Base-by-base conservation (phyloP, 2,329 filamentous ascomycete genomes). In the Dothideomycetes sp. region DNA sequence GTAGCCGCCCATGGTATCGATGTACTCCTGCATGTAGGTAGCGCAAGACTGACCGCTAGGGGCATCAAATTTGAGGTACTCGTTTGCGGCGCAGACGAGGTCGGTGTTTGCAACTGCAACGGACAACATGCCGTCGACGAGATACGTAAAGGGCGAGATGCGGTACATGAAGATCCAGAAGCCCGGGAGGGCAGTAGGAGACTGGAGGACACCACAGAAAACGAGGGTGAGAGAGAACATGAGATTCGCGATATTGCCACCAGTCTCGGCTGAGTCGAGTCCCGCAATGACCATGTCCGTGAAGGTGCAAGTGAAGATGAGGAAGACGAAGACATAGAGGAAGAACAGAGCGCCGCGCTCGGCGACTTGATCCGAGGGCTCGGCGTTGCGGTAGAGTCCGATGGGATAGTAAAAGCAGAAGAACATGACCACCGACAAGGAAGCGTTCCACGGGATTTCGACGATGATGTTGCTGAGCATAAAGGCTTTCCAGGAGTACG, bases 151-250 rank as follows among this genome's bases (percentile, higher is more conserved):
- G 0, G 87, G 86, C 0, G 80, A 86, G 36, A 87, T 63, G 34
- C 81, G 75, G 61, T 89, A 89, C 78, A 87, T 83, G 67, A 84
- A 84, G 47, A 78, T 75, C 82, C 84, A 89, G 69, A 88, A 87
- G 4, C 73, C 64, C 0, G 84, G 82, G 24, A 89, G 70, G 2
- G 62, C 58, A 3, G 63, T 59, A 0, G 81, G 79, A 4, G 66
- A 64, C 19, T 78, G 77, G 45, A 93, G 72, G 36, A 91, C 80
- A 69, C 80, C 67, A 38, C 56, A 59, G 70, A 88, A 89, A 51
- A 85, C 74, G 38, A 88, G 67, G 44, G 72, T 77, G 40, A 89
- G 67, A 27, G 73, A 77, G 64, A 89, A 88, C 50, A 82, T 63
- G 43, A 89, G 57, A 46, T 85, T 84, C 51, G 81, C 82, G 45